These are phyloP conservation scores for Lumnitzera racemosa DNA, from an alignment of 345 rosid genomes.

Conservation along the genomic window DNA sequence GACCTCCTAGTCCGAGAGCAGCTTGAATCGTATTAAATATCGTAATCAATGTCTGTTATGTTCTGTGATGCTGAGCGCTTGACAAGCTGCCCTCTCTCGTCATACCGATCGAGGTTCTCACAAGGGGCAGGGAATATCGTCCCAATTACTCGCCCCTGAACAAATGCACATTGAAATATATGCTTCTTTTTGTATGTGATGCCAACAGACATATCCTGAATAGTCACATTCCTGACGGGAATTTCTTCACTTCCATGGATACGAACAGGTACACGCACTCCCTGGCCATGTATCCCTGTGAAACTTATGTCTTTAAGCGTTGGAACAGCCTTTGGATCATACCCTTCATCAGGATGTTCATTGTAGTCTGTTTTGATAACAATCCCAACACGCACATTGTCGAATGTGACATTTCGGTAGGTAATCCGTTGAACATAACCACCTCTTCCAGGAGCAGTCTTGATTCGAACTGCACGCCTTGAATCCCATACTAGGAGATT, in stretches of 20 bases:
- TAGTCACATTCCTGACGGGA: slow-evolving; percentile 68
- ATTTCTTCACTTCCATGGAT: slow-evolving; percentile 90
- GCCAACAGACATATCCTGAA: slow-evolving; percentile 85
- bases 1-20: neutral
- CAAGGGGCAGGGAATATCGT: slow-evolving; percentile 86
- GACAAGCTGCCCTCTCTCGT: slow-evolving; percentile 59
- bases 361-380: slow-evolving; percentile 94
- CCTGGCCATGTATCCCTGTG: slow-evolving; percentile 77
- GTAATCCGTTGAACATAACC: slow-evolving; percentile 63
- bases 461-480: slow-evolving; percentile 87
- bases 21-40: slow-evolving; percentile 29
- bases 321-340: slow-evolving; percentile 72
- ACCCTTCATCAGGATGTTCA: slow-evolving; percentile 82
- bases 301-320: slow-evolving; percentile 58
- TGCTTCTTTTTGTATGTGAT: slow-evolving; percentile 90
- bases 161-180: slow-evolving; percentile 83
- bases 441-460: slow-evolving; percentile 95
- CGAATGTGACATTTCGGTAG: slow-evolving; percentile 77
- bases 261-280: slow-evolving; percentile 91
- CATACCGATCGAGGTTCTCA: slow-evolving; percentile 80
- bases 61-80: slow-evolving; percentile 62
- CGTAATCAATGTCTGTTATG: slow-evolving; percentile 78
- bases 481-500: slow-evolving; percentile 86
- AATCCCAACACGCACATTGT: slow-evolving; percentile 76
- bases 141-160: slow-evolving; percentile 82